phyloP scores from a whole-genome alignment of 306 rosid genomes.

The Vigna nakashimae region DNA sequence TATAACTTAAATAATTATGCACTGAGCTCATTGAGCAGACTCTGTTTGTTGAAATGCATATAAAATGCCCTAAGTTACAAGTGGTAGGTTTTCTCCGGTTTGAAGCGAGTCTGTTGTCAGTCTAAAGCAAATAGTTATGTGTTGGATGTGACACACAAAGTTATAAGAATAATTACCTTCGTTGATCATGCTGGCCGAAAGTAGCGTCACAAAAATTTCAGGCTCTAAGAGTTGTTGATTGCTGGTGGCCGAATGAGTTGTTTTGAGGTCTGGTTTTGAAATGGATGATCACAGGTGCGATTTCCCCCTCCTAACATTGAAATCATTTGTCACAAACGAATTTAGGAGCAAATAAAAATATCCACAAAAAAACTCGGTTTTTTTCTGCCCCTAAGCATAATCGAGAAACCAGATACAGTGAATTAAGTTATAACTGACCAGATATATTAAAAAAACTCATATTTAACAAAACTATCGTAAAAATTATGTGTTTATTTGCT shows the following conservation, averaged over 20 bases:
- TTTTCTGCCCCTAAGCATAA: too few relatives aligned
- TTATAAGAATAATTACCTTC: background rate
- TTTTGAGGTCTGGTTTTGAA: background rate
- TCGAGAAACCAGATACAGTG: too few relatives aligned
- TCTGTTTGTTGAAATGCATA: background rate
- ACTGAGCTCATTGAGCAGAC: background rate
- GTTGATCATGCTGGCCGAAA: constrained; percentile 7
- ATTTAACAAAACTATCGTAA: too few relatives aligned
- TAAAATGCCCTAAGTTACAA: background rate
- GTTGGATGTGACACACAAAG: background rate
- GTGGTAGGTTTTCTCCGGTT: too few relatives aligned
- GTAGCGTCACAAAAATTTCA: background rate
- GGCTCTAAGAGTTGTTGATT: background rate
- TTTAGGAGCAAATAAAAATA: too few relatives aligned
- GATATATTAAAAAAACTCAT: too few relatives aligned
- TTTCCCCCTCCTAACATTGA: background rate
- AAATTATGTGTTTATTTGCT: too few relatives aligned
- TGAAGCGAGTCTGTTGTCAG: background rate
- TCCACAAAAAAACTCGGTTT: too few relatives aligned
- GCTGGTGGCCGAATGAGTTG: background rate
- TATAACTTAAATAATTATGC: background rate
- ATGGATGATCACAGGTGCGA: background rate
- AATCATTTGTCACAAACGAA: background rate
- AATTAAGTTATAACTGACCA: too few relatives aligned
- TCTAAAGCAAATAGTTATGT: background rate